phyloP scores from a whole-genome alignment of 495 filamentous ascomycete genomes.

The Trypethelium eluteriae region DNA sequence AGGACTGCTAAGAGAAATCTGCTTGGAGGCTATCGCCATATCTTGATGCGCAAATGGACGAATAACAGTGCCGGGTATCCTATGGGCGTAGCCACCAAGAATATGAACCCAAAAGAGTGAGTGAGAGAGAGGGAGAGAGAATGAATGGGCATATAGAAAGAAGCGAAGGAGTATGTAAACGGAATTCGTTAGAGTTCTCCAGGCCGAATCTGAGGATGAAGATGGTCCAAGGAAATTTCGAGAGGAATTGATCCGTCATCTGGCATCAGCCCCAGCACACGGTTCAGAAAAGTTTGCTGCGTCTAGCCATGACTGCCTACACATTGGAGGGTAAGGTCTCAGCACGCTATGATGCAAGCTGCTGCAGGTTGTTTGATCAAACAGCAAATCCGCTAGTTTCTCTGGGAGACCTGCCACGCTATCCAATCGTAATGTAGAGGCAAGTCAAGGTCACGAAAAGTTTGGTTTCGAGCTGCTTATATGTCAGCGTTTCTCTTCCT shows the following conservation, averaged over 20 bases:
- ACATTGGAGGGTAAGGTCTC: neutral
- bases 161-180: too few relatives aligned
- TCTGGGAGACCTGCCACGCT: neutral
- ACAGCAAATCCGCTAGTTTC: neutral
- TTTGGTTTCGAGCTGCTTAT: neutral
- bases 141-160: too few relatives aligned
- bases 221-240: neutral
- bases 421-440: neutral
- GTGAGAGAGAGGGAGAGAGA: too few relatives aligned
- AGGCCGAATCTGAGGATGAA: neutral
- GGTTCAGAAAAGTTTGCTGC: slow-evolving; percentile 1
- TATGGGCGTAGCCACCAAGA: too few relatives aligned
- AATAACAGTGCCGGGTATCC: too few relatives aligned
- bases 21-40: too few relatives aligned
- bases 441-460: neutral
- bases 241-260: neutral
- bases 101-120: too few relatives aligned
- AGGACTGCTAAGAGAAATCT: too few relatives aligned
- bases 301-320: neutral
- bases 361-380: slow-evolving; percentile 13
- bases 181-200: too few relatives aligned
- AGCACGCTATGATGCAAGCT: neutral
- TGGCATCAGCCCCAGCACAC: neutral
- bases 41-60: too few relatives aligned
- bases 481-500: neutral